Evolutionary conservation across 345 rosid genomes (phyloP).

Genomic region (Camelina hispida): DNA sequence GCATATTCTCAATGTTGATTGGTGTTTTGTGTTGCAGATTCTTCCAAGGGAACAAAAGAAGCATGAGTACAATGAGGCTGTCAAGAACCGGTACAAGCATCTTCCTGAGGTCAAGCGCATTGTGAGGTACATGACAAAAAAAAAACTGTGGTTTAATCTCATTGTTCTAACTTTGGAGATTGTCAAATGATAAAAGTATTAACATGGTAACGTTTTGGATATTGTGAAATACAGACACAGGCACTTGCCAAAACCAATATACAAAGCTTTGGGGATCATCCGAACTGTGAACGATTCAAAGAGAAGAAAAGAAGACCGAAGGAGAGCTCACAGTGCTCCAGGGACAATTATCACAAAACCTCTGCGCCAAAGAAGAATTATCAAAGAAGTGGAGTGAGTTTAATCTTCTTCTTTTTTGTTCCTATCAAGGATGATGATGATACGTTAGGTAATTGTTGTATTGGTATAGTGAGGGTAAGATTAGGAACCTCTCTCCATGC

Average conservation of each 20-base stretch:
- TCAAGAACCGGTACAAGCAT: slow-evolving; percentile 87
- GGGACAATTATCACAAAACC: slow-evolving; percentile 64
- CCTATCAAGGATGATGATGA: background rate
- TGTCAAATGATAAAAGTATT: background rate
- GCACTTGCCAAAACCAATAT: slow-evolving; percentile 88
- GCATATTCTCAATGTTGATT: slow-evolving; percentile 18
- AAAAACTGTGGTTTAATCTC: background rate
- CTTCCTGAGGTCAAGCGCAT: slow-evolving; percentile 92
- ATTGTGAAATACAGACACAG: slow-evolving; percentile 70
- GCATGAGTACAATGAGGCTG: slow-evolving; percentile 83
- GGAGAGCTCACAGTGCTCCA: slow-evolving; percentile 90
- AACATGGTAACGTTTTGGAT: slow-evolving; percentile 30
- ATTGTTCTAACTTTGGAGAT: slow-evolving; percentile 2
- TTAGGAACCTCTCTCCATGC: slow-evolving; percentile 15
- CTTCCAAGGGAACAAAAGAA: slow-evolving; percentile 87
- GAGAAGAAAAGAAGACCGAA: slow-evolving; percentile 77
- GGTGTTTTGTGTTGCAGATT: slow-evolving; percentile 52
- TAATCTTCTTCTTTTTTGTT: background rate
- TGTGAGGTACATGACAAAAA: slow-evolving; percentile 56
- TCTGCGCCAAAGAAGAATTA: slow-evolving; percentile 71
- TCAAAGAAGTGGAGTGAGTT: slow-evolving; percentile 75
- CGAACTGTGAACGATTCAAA: slow-evolving; percentile 65
- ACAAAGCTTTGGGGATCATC: slow-evolving; percentile 58
- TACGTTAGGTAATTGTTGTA: background rate
- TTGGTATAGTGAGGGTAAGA: slow-evolving; percentile 11